Evolutionary conservation across 345 rosid genomes (phyloP), one percentile per base, ranked within the genome.

Genomic region (Diplotaxis tenuifolia): DNA sequence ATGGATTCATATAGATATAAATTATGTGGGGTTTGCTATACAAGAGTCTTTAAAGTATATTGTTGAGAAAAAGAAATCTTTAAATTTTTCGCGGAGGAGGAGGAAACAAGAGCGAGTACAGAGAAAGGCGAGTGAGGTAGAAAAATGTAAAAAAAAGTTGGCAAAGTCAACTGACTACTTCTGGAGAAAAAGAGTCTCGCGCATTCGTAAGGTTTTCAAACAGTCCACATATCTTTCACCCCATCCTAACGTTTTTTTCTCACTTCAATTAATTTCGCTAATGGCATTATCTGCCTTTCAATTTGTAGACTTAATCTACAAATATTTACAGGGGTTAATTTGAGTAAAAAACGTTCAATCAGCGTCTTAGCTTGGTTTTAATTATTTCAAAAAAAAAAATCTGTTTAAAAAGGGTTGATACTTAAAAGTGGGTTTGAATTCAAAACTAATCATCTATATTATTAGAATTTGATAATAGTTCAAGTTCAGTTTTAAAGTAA

Each of bases 91-190:
- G 57, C 56, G 64, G 53, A 47, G 52, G 9, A 9, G 18, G n/a
- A 42, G n/a, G 18, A 71, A 57, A 40, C 38, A 40, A 69, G 71
- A 18, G 79, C 64, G 61, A 56, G 61, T 71, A 72, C 23, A 8
- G 0, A 31, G 28, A 12, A 27, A 36, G 11, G 79, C 80, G 80
- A 68, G 80, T 77, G 77, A 54, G 29, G 23, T 59, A 21, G 12
- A 11, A 52, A 31, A 23, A 9, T 4, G 4, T 38, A 59, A 42
- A 5, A 69, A 36, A 42, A 53, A 49, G 14, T 7, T 55, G 62
- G 70, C 65, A 70, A 76, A 90, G 97, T 93, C 98, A 93, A 93
- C 93, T 78, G 62, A 75, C 55, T 76, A 70, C 64, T 85, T 84
- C 83, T 79, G 3, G 88, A 85, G 28, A 81, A 73, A 62, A 76